Evolutionary conservation across 805 yeast species (phyloP).

Genomic region (Kodamaea restingae): DNA sequence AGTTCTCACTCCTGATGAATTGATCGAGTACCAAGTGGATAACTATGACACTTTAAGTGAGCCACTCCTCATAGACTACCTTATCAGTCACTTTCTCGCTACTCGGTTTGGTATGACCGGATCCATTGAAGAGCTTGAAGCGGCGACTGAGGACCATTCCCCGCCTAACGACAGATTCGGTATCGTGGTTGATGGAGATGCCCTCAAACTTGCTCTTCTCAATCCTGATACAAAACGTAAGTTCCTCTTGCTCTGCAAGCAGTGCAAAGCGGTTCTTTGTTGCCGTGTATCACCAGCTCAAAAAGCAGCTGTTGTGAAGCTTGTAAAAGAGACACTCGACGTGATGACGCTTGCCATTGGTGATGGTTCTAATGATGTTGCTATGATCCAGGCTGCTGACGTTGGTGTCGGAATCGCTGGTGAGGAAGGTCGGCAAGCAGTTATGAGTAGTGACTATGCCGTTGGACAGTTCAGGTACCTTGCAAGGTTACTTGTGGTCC

Average conservation of each 20-base stretch:
- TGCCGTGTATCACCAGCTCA: constrained; percentile 84
- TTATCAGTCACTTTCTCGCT: constrained; percentile 50
- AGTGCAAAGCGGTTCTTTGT: constrained; percentile 74
- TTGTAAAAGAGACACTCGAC: constrained; percentile 58
- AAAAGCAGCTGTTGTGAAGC: constrained; percentile 67
- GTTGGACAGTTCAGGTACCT: constrained; percentile 74
- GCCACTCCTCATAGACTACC: constrained; percentile 38
- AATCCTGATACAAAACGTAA: constrained; percentile 38
- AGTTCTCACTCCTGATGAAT: constrained; percentile 25
- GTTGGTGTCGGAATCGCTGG: constrained; percentile 87
- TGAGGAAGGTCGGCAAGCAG: constrained; percentile 84
- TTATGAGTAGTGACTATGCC: constrained; percentile 81
- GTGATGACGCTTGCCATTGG: constrained; percentile 83
- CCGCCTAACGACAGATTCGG: constrained; percentile 59
- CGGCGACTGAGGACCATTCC: constrained; percentile 57
- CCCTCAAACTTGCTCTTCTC: constrained; percentile 45
- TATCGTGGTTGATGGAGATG: constrained; percentile 67
- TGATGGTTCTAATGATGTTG: constrained; percentile 84
- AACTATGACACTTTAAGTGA: constrained; percentile 21
- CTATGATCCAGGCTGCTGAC: constrained; percentile 84
- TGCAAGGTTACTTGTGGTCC: constrained; percentile 62
- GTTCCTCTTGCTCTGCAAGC: constrained; percentile 68
- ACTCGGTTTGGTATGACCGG: constrained; percentile 60
- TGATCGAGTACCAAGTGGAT: constrained; percentile 16
- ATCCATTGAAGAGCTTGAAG: constrained; percentile 49